A percentile compares a stretch with the other conserved stretches of the same genome.
Evolutionary conservation across 2,329 filamentous ascomycete genomes (phyloP).

Genomic region (Alternaria sp.): DNA sequence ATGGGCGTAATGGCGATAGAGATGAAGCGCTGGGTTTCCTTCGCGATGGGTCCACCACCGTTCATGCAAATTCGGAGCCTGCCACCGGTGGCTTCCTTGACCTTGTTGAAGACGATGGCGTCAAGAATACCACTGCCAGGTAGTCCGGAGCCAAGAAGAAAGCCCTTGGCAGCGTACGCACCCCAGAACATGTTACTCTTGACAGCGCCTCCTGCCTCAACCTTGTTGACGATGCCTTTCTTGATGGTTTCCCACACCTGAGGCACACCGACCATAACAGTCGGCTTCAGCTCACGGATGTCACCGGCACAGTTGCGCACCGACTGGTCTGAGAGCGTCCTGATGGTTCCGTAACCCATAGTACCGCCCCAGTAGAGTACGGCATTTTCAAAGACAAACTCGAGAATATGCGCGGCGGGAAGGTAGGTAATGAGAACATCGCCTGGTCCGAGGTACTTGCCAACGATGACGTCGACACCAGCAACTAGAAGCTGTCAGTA

Average conservation of each 20-base stretch:
- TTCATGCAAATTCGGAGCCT: constrained; percentile 90
- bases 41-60: constrained; percentile 88
- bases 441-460: constrained; percentile 76
- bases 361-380: constrained; percentile 89
- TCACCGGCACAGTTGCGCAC: constrained; percentile 92
- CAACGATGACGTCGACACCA: constrained; percentile 80
- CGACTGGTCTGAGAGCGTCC: constrained; percentile 84
- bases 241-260: constrained; percentile 97
- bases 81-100: constrained; percentile 89
- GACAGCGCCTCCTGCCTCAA: constrained; percentile 75
- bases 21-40: constrained; percentile 88
- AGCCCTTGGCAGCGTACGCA: constrained; percentile 67
- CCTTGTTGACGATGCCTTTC: constrained; percentile 87
- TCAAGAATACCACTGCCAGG: constrained; percentile 78
- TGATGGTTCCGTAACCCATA: constrained; percentile 90
- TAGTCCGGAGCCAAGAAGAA: constrained; percentile 66
- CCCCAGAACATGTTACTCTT: constrained; percentile 81
- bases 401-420: constrained; percentile 93
- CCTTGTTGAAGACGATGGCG: constrained; percentile 85
- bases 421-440: constrained; percentile 90
- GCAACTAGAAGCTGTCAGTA: constrained; percentile 61
- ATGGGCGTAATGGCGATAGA: constrained; percentile 93
- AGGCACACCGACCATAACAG: constrained; percentile 90
- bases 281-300: constrained; percentile 89
- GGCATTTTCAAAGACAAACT: constrained; percentile 94